phyloP scores from a whole-genome alignment of 768 basidiomycete genomes.

The Amanita brunnescens region DNA sequence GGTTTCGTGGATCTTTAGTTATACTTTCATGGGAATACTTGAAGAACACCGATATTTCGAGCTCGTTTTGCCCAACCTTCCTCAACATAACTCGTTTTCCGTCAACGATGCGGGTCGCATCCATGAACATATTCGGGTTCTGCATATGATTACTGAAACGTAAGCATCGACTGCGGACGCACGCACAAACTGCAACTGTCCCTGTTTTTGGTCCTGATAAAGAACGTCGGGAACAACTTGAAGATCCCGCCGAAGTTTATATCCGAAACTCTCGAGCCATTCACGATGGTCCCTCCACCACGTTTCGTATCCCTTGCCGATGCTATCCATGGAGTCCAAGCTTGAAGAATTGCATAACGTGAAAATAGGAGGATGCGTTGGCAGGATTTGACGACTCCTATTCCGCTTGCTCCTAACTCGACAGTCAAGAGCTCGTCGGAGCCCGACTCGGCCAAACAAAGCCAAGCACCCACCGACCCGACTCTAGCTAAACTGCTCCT shows the following conservation, averaged over 20 bases:
- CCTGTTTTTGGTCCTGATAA: slow-evolving; percentile 15
- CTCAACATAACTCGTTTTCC: slow-evolving; percentile 23
- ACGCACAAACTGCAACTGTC: background rate
- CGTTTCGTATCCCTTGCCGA: slow-evolving; percentile 4
- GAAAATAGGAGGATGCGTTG: background rate
- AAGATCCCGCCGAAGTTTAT: slow-evolving; percentile 24
- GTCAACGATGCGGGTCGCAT: slow-evolving; percentile 24
- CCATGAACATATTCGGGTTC: slow-evolving; percentile 14
- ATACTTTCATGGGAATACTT: slow-evolving; percentile 8
- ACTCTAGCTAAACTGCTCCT: too few relatives aligned
- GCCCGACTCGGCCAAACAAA: too few relatives aligned
- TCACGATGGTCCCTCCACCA: slow-evolving; percentile 18
- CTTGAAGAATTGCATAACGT: background rate
- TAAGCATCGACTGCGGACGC: background rate
- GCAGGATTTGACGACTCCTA: background rate
- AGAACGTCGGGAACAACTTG: slow-evolving; percentile 16
- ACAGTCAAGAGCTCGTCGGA: too few relatives aligned
- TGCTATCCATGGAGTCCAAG: background rate
- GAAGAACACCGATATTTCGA: slow-evolving; percentile 20
- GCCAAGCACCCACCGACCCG: too few relatives aligned
- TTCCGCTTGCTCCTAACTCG: too few relatives aligned
- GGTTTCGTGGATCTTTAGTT: slow-evolving; percentile 20
- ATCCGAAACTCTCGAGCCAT: slow-evolving; percentile 22
- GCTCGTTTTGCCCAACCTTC: slow-evolving; percentile 18
- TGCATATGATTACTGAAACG: slow-evolving; percentile 7